Base-by-base conservation (phyloP, 345 rosid genomes). In the Bruguiera sexangula region DNA sequence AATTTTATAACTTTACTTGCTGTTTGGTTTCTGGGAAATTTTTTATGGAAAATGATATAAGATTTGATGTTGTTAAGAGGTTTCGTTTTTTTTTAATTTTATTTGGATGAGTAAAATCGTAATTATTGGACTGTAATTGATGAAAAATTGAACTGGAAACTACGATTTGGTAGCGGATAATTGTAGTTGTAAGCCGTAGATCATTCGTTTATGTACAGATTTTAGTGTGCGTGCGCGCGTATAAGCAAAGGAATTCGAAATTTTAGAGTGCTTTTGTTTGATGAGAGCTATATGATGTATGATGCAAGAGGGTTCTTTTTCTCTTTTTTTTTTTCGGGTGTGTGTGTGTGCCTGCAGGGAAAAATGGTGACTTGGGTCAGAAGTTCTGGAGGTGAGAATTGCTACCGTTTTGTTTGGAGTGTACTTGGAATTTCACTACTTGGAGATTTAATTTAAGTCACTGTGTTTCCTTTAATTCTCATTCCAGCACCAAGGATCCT, bases 381-480 rank as follows among this genome's bases (percentile, higher is more conserved):
- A 86, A 91, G 83, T 94, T 91, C 79, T 94, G 97, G 97, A 91
- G 98, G 96, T 94, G 74, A 81, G 82, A 6, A 60, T 20, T 54
- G 32, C 29, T 16, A 2, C 24, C 43, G 1, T 36, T 50, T 16
- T 53, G 31, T 26, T 18, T 20, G 31, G 6, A 27, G n/a, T 31
- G 0, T 48, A 11, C 3, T 19, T 53, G 43, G 56, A 20, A 10
- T 19, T 39, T 48, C 22, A 34, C 55, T 13, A 26, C 15, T 58
- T 57, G 30, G 11, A 43, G 1, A 21, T 22, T 55, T 55, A 21
- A 22, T 13, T 55, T 10, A 22, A 22, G 29, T 21, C 3, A 11
- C 5, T 22, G 60, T 55, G 29, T 27, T 22, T 55, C 60, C 29
- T 22, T 18, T 22, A 0, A 15, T 21, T 55, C 30, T 3, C 29